Conservation (phyloP, 2,329 filamentous ascomycete genomes). For the Colletotrichum siamense region DNA sequence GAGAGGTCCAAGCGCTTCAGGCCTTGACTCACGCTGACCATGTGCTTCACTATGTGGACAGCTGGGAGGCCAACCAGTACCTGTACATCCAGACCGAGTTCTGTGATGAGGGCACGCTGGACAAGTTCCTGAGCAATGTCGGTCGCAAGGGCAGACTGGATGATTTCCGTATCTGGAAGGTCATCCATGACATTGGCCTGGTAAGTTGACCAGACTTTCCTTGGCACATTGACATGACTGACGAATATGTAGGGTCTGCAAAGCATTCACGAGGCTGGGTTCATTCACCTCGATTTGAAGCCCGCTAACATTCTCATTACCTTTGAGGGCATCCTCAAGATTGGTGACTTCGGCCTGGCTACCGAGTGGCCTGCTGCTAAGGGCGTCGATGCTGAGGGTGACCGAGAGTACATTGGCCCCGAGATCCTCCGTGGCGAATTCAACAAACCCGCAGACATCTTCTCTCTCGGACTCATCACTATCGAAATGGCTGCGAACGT, state of each 20-base stretch:
- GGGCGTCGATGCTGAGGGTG: slow-evolving; percentile 87
- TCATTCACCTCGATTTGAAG: slow-evolving; percentile 86
- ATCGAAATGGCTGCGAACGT: slow-evolving; percentile 95
- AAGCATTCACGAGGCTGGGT: slow-evolving; percentile 87
- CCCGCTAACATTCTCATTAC: slow-evolving; percentile 84
- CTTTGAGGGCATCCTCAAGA: slow-evolving; percentile 82
- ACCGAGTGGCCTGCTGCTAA: slow-evolving; percentile 77
- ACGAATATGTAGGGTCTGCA: slow-evolving; percentile 73
- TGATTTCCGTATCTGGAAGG: slow-evolving; percentile 99
- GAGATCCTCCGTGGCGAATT: slow-evolving; percentile 88
- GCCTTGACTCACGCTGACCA: slow-evolving; percentile 83
- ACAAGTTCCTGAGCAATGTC: slow-evolving; percentile 82
- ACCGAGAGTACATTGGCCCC: slow-evolving; percentile 94
- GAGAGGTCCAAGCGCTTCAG: slow-evolving; percentile 82
- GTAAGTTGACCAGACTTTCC: slow-evolving; percentile 56
- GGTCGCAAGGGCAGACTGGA: slow-evolving; percentile 87
- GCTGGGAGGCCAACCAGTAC: slow-evolving; percentile 85
- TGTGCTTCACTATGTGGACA: slow-evolving; percentile 81
- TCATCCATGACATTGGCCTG: slow-evolving; percentile 82
- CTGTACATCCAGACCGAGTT: slow-evolving; percentile 98
- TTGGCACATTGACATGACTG: slow-evolving; percentile 10
- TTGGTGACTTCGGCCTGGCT: slow-evolving; percentile 86
- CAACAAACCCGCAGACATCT: slow-evolving; percentile 92
- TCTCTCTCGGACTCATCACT: slow-evolving; percentile 92
- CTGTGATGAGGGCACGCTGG: slow-evolving; percentile 91